Base-by-base conservation (phyloP, 2,329 filamentous ascomycete species). In the Paraphoma chrysanthemicola region DNA sequence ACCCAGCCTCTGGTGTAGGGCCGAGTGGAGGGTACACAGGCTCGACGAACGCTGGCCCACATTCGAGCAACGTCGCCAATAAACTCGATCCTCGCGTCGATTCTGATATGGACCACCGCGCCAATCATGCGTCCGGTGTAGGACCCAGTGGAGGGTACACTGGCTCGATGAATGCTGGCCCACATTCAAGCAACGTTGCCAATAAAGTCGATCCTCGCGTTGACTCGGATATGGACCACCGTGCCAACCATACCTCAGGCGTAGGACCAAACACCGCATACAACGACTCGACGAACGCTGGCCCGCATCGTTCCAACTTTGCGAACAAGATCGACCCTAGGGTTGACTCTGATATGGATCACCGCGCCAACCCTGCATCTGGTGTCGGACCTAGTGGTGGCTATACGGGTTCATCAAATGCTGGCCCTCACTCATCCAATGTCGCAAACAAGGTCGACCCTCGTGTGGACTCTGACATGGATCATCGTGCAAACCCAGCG, bases 161-260 rank as follows among this genome's bases (percentile, higher is more conserved):
- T 10, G 59, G 57, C 4, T 68, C 67, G 1, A 69, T 66, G 2
- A 74, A 73, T 28, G 59, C 61, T n/a, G 72, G 71, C 6, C 63
- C 66, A 5, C 73, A 75, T 53, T 60, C 55, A 30, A 66, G 62
- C 17, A 70, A 75, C 39, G 39, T 69, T 28, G 57, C 66, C 3
- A 76, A 77, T 59, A 59, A 62, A 43, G 62, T 79, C 6, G 77
- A 78, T 50, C 75, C 77, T 14, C 57, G 64, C 14, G 56, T 68
- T 23, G 69, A 68, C 44, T 69, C 63, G 18, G 68, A 70, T 38
- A 36, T 46, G 14, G 54, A 62, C 31, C 56, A 64, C 41, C 57
- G 60, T 14, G 60, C 59, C 39, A 54, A 63, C 36, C 60, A 60
- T 31, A 53, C 53, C 42, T 60, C 62, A 1, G 70, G 70, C 39